Percentiles rank a stretch among this genome's conserved stretches.
These are phyloP conservation scores for Berkeleyomyces basicola DNA, from an alignment of 2,329 filamentous ascomycete genomes.

Conservation along the genomic window DNA sequence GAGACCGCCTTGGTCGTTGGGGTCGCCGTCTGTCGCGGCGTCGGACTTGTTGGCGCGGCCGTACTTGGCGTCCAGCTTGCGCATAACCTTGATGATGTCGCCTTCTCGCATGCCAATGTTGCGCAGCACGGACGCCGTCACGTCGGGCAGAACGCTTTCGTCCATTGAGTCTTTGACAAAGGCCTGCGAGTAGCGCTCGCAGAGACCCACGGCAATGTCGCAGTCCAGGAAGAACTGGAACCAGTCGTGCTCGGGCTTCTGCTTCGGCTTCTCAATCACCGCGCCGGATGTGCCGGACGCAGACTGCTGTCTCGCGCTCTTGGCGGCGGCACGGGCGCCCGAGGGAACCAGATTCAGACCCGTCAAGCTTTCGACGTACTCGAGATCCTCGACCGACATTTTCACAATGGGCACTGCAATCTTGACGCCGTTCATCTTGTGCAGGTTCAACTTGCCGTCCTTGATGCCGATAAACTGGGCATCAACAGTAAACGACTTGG, in stretches of 20 bases:
- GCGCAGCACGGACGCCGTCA: conserved; percentile 65
- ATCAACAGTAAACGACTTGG: conserved; percentile 91
- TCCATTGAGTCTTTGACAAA: conserved; percentile 92
- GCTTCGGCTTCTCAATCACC: conserved; percentile 39
- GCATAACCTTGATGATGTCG: conserved; percentile 92
- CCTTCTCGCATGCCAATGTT: conserved; percentile 90
- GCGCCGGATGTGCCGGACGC: conserved; percentile 34
- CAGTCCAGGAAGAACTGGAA: conserved; percentile 95
- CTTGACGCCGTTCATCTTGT: conserved; percentile 96
- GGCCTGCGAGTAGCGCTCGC: conserved; percentile 81
- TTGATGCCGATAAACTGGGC: conserved; percentile 89
- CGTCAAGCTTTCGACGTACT: conserved; percentile 67
- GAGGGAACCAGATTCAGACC: conserved; percentile 13
- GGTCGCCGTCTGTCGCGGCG: conserved; percentile 41
- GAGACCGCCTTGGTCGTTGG: conserved; percentile 46
- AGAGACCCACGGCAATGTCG: conserved; percentile 81
- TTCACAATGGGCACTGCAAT: conserved; percentile 91
- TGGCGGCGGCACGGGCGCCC: conserved; percentile 20
- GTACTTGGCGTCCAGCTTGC: conserved; percentile 67
- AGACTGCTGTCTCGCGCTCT: conserved; percentile 30
- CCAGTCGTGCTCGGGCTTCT: conserved; percentile 75
- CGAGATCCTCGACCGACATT: conserved; percentile 89
- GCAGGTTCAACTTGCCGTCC: conserved; percentile 92
- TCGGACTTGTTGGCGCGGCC: conserved; percentile 42
- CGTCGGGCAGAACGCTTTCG: conserved; percentile 78